These are phyloP conservation scores for Lactuca saligna DNA, from an alignment of 129 eudicot genomes.

Conservation along the genomic window DNA sequence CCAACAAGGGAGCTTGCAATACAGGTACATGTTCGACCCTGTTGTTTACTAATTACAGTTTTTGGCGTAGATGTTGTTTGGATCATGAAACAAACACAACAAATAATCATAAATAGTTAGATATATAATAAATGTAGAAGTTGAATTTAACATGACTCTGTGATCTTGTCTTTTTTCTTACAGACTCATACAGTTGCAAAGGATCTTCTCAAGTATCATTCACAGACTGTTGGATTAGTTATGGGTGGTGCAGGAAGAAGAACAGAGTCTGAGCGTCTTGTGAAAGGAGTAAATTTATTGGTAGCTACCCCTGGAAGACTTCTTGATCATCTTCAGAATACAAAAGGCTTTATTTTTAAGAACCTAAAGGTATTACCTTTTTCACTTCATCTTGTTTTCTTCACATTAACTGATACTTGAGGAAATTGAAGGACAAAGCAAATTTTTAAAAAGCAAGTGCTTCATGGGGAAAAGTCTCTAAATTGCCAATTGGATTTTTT, in stretches of 20 bases:
- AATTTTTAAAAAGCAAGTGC: no score
- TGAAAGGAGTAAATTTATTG: conserved; percentile 78
- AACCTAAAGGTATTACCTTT: conserved; percentile 59
- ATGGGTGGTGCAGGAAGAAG: conserved; percentile 78
- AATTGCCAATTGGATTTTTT: no score
- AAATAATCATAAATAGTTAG: no score
- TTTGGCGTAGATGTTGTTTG: background rate
- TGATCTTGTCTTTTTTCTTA: conserved; percentile 1
- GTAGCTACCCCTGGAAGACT: conserved; percentile 93
- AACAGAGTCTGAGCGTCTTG: conserved; percentile 83
- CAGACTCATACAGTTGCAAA: conserved; percentile 92
- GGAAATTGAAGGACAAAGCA: no score
- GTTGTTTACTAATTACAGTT: background rate
- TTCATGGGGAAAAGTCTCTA: no score
- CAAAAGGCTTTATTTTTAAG: conserved; percentile 82
- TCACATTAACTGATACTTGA: background rate
- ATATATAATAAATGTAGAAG: background rate
- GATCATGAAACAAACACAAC: no score
- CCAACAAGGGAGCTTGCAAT: conserved; percentile 97
- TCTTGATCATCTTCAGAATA: conserved; percentile 88
- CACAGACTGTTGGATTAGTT: conserved; percentile 76
- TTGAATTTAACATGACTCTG: background rate
- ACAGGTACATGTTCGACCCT: conserved; percentile 49
- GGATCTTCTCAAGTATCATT: conserved; percentile 83
- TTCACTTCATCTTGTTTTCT: background rate